Evolutionary conservation across 2,329 filamentous ascomycete species (phyloP).

Genomic region (Ilyonectria destructans): DNA sequence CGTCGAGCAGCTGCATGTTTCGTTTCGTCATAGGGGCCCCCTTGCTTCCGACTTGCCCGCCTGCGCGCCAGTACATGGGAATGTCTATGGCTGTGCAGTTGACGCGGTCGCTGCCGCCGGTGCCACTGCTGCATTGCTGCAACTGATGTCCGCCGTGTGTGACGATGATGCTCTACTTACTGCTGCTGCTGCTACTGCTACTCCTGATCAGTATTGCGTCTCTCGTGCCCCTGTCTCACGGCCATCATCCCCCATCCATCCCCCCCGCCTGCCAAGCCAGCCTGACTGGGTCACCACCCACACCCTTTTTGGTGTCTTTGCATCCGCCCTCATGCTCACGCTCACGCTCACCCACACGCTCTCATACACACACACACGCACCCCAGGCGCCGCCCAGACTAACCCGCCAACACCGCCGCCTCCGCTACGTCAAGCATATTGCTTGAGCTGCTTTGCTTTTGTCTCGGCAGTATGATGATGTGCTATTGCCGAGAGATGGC

Average conservation of each 20-base stretch:
- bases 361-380: not conserved
- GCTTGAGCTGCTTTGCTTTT: not conserved
- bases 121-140: not conserved
- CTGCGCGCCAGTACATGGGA: not conserved
- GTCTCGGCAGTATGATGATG: not conserved
- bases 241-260: not conserved
- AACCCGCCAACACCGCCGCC: not conserved
- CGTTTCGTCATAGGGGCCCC: not conserved
- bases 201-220: not conserved
- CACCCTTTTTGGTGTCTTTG: not conserved
- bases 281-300: constrained; percentile 18
- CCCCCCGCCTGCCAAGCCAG: constrained; percentile 1
- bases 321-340: not conserved
- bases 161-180: not conserved
- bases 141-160: not conserved
- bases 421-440: not conserved
- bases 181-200: not conserved
- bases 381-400: not conserved
- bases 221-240: not conserved
- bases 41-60: not conserved
- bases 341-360: not conserved
- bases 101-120: not conserved
- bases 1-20: constrained; percentile 1
- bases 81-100: not conserved
- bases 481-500: not conserved